Evolutionary conservation across 1,139 yeast species (phyloP), one percentile per base, ranked within the genome.

Genomic region (Pichia norvegensis): DNA sequence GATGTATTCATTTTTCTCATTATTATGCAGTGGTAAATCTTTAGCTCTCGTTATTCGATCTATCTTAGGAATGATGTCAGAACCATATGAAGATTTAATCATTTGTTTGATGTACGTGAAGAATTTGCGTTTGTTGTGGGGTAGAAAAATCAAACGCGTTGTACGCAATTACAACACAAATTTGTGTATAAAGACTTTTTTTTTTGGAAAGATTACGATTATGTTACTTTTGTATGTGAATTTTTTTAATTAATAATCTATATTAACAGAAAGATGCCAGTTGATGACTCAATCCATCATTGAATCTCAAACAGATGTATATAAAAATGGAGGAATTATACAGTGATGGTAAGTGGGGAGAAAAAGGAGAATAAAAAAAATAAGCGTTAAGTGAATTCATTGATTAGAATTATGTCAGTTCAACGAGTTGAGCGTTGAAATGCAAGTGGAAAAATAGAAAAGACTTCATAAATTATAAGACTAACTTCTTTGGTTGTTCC

Each of bases 401-500:
- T 45, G 43, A 45, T 33, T 42, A 41, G 29, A 43, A 39, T 44
- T 39, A 33, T 31, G 39, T 29, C 27, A 45, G 38, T 47, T 41
- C 50, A 40, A 37, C 52, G 52, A 49, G 52, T 49, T 49, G 52
- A 49, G 50, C 52, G 50, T 37, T 42, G 50, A 45, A 43, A 43
- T 23, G 27, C 16, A 42, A 33, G 21, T 25, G 29, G 35, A 41
- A 13, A 29, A 29, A 23, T 47, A 44, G 50, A 29, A 47, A 47
- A 47, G 47, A 40, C 36, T 33, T 31, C 23, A 14, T 17, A 36
- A n/a, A 16, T 48, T 85, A 90, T 56, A 79, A 76, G 67, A 76
- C 74, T 72, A 92, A 84, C 69, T 78, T 76, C 78, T 87, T 87
- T 72, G 97, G 96, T 73, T 86, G 81, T 79, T 92, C 98, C 98